These are phyloP conservation scores for Saccharomycopsis synnaedendra DNA, from an alignment of 805 yeast species.

Conservation along the genomic window DNA sequence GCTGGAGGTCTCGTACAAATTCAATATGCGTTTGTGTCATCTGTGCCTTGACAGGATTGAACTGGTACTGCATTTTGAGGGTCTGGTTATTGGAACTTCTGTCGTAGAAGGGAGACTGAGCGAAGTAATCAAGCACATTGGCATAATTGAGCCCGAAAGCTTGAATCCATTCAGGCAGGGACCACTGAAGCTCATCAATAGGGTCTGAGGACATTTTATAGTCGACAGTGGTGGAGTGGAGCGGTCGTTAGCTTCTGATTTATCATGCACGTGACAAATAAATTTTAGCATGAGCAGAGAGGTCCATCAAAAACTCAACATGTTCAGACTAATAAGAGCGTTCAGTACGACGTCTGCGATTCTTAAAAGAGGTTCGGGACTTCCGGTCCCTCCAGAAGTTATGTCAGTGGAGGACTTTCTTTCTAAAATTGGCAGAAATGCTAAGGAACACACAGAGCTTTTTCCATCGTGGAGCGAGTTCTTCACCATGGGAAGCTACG, in stretches of 20 bases:
- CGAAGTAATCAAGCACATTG: slow-evolving; percentile 85
- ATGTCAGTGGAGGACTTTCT: slow-evolving; percentile 71
- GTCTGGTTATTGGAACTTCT: slow-evolving; percentile 91
- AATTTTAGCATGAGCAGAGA: neutral
- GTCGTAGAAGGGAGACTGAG: slow-evolving; percentile 92
- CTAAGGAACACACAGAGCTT: slow-evolving; percentile 51
- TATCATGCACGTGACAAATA: neutral
- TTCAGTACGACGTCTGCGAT: slow-evolving; percentile 3
- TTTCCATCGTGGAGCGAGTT: slow-evolving; percentile 69
- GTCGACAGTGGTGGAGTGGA: neutral
- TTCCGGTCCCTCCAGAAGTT: slow-evolving; percentile 25
- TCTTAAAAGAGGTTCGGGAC: neutral
- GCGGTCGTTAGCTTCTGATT: neutral
- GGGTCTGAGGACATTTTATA: slow-evolving; percentile 18
- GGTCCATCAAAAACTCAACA: neutral
- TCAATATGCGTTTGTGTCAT: slow-evolving; percentile 25
- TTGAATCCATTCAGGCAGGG: slow-evolving; percentile 96
- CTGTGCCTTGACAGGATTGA: slow-evolving; percentile 38
- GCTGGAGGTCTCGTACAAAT: slow-evolving; percentile 47
- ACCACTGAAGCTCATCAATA: slow-evolving; percentile 91
- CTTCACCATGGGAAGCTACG: slow-evolving; percentile 40
- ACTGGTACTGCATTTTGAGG: slow-evolving; percentile 89
- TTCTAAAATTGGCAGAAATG: slow-evolving; percentile 65
- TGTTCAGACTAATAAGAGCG: slow-evolving; percentile 2
- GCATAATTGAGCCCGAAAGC: slow-evolving; percentile 76